Percentiles rank a stretch among this genome's conserved stretches.
Conservation (phyloP, 1,284 basidiomycete genomes). For the Cronartium quercuum region DNA sequence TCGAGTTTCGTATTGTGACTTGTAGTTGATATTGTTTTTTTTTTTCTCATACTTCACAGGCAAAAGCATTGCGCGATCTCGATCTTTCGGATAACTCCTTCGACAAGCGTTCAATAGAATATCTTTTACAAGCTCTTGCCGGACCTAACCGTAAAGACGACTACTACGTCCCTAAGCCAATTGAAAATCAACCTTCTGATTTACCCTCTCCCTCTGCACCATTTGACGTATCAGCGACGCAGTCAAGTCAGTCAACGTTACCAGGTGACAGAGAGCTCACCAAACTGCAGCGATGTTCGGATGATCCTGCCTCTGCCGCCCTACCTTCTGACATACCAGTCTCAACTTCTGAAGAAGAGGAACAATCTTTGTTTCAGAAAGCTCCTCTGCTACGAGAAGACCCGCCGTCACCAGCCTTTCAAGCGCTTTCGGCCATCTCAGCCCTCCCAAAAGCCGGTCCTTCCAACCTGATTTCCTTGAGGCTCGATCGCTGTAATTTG, state of each 20-base stretch:
- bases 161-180: background rate
- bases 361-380: constrained; percentile 8
- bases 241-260: background rate
- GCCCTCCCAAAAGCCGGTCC: constrained; percentile 1
- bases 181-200: background rate
- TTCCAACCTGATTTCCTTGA: constrained; percentile 23
- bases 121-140: constrained; percentile 61
- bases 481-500: constrained; percentile 18
- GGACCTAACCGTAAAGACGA: constrained; percentile 40
- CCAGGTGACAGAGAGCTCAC: background rate
- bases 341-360: background rate
- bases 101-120: constrained; percentile 76
- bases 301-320: background rate
- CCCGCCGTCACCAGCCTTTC: constrained; percentile 7
- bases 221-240: background rate
- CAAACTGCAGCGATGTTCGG: background rate
- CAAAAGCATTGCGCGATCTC: constrained; percentile 68
- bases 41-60: constrained; percentile 51
- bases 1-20: background rate
- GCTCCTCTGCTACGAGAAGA: constrained; percentile 35
- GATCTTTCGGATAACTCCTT: constrained; percentile 82
- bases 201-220: background rate
- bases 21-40: constrained; percentile 6
- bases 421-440: constrained; percentile 28
- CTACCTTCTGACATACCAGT: background rate